Conservation (phyloP, 1,284 basidiomycete genomes). For the Boletus sp. region DNA sequence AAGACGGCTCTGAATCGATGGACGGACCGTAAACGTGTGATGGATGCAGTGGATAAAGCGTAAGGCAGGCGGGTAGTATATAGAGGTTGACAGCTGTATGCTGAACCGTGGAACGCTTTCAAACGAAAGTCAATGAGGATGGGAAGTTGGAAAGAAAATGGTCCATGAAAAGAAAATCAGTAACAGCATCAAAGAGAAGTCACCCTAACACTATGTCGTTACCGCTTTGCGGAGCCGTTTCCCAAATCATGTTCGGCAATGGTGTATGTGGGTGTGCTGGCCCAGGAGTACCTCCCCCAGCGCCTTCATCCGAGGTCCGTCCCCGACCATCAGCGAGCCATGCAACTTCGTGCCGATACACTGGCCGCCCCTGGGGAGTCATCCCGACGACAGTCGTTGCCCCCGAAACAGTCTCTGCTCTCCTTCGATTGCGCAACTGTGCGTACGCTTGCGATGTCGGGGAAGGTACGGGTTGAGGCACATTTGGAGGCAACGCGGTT, state of each 20-base stretch:
- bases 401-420: constrained; percentile 39
- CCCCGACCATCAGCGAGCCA: constrained; percentile 25
- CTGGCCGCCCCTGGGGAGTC: constrained; percentile 29
- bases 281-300: constrained; percentile 14
- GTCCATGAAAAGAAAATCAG: constrained; percentile 7
- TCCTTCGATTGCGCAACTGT: constrained; percentile 31
- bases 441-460: constrained; percentile 18
- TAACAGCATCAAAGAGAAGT: constrained; percentile 8
- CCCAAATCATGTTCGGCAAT: constrained; percentile 28
- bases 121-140: constrained; percentile 6
- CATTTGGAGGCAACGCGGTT: constrained; percentile 29
- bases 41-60: constrained; percentile 11
- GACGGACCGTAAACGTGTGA: constrained; percentile 8
- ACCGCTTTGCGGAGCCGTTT: constrained; percentile 27
- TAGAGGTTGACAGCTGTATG: constrained; percentile 3
- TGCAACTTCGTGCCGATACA: constrained; percentile 30
- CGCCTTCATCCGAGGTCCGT: constrained; percentile 22
- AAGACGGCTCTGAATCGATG: constrained; percentile 2
- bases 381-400: constrained; percentile 31
- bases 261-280: constrained; percentile 21
- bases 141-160: neutral
- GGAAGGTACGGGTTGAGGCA: constrained; percentile 25
- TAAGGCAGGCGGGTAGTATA: neutral
- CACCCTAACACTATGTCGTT: constrained; percentile 33
- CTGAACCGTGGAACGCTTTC: constrained; percentile 6